These are phyloP conservation scores for Candida glucosophila DNA, from an alignment of 1,139 yeast genomes.

Conservation along the genomic window DNA sequence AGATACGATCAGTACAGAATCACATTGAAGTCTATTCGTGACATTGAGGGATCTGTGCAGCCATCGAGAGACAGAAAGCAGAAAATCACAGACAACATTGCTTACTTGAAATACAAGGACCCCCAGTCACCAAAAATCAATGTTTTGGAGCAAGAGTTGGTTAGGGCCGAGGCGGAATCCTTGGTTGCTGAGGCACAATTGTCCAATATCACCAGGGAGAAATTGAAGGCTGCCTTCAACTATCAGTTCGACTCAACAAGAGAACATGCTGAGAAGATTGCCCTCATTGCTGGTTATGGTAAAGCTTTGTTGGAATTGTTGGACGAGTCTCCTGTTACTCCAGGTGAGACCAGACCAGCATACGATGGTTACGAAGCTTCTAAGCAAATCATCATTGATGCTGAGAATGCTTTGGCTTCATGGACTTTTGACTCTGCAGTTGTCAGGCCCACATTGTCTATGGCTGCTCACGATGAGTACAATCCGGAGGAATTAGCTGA, in stretches of 20 bases:
- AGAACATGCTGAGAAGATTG: conserved; percentile 77
- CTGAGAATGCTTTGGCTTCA: conserved; percentile 73
- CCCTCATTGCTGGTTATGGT: conserved; percentile 84
- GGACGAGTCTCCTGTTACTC: conserved; percentile 81
- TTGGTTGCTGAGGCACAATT: conserved; percentile 87
- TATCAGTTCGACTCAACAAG: conserved; percentile 78
- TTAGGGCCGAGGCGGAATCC: conserved; percentile 86
- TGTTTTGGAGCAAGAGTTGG: conserved; percentile 79
- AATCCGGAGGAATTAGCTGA: conserved; percentile 46
- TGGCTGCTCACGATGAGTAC: conserved; percentile 62
- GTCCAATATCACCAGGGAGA: conserved; percentile 80
- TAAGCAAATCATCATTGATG: conserved; percentile 77
- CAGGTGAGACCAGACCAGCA: conserved; percentile 86
- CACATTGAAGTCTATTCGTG: conserved; percentile 71
- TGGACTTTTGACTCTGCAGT: conserved; percentile 81
- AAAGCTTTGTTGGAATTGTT: conserved; percentile 74
- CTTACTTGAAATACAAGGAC: conserved; percentile 74
- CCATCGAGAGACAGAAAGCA: conserved; percentile 84
- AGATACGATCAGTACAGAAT: conserved; percentile 81
- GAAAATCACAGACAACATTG: conserved; percentile 78
- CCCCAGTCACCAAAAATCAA: conserved; percentile 77
- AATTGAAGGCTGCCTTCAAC: conserved; percentile 75
- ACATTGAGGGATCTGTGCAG: conserved; percentile 80
- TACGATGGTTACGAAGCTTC: conserved; percentile 85
- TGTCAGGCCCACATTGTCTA: conserved; percentile 71